Evolutionary conservation across 495 filamentous ascomycete species (phyloP).

Genomic region (Penicillium antarcticum): DNA sequence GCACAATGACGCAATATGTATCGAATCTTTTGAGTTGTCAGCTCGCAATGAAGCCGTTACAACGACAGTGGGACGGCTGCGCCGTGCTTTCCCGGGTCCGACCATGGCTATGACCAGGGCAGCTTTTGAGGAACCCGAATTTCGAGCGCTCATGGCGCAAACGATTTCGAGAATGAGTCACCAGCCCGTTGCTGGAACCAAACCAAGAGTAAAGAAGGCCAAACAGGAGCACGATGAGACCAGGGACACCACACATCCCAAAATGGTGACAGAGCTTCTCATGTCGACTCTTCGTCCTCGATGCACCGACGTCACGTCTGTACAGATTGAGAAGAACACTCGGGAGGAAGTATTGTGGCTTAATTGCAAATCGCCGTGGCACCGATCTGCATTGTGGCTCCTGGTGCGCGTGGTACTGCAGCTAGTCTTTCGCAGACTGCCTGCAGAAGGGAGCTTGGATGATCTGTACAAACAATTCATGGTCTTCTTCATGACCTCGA

Average conservation of each 20-base stretch:
- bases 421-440: conserved; percentile 4
- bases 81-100: conserved; percentile 53
- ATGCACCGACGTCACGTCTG: conserved; percentile 25
- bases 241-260: conserved; percentile 52
- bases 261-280: conserved; percentile 55
- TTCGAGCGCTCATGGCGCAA: conserved; percentile 37
- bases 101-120: conserved; percentile 32
- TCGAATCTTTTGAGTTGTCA: conserved; percentile 58
- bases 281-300: conserved; percentile 42
- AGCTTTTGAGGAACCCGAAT: conserved; percentile 27
- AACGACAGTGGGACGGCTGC: conserved; percentile 45
- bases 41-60: conserved; percentile 46
- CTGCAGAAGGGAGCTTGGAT: not conserved
- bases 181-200: conserved; percentile 32
- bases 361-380: conserved; percentile 44
- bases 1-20: conserved; percentile 22
- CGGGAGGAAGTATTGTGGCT: conserved; percentile 58
- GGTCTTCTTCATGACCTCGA: conserved; percentile 41
- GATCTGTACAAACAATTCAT: conserved; percentile 56
- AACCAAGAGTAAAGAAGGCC: conserved; percentile 41
- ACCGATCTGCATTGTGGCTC: conserved; percentile 57
- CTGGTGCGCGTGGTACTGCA: conserved; percentile 56
- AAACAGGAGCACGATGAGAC: conserved; percentile 35
- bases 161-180: conserved; percentile 40
- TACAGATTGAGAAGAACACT: conserved; percentile 52